Evolutionary conservation across 2,329 filamentous ascomycete genomes (phyloP), one percentile per base, ranked within the genome.

Genomic region (Ceratocystis lukuohia): DNA sequence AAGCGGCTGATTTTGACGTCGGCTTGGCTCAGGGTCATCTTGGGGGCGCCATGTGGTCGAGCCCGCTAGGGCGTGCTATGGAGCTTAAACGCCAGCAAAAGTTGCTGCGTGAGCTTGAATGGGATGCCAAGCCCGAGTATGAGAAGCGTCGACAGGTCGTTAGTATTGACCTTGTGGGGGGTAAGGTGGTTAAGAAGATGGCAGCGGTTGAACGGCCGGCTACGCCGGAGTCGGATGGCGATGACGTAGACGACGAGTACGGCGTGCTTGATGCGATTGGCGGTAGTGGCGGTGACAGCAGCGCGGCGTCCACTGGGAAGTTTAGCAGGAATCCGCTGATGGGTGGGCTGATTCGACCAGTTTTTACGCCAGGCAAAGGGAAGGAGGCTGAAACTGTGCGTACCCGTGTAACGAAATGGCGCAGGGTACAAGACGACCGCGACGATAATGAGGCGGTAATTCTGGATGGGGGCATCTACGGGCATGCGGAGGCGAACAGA

Each of bases 61-160:
- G 79, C 17, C 90, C 91, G 0, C 86, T 89, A 69, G 90, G 96
- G 74, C 82, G 91, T 53, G 92, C 91, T 0, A 80, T 86, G 70
- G 90, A 94, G 74, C 77, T 96, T 67, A 95, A 93, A 75, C 83
- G 86, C 67, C 92, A 96, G 76, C 91, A 96, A 76, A 89, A 88
- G 73, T 78, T 92, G 2, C 76, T 96, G 70, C 80, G 90, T 4
- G 90, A 96, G 75, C 86, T 94, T 80, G 89, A 96, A 72, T 95
- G 91, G 86, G 88, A 88, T 70, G 86, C 88, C 3, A 80, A 83
- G 64, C 91, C 91, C 0, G 92, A 95, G 69, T 96, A 91, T 75
- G 92, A 96, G 77, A 96, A 93, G 80, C 82, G 89, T 67, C 84
- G 83, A 71, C 87, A 94, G 68, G 88, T 96, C 0, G 83, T 95